phyloP scores from a whole-genome alignment of 2,329 filamentous ascomycete species.

The Apiospora phragmitis region DNA sequence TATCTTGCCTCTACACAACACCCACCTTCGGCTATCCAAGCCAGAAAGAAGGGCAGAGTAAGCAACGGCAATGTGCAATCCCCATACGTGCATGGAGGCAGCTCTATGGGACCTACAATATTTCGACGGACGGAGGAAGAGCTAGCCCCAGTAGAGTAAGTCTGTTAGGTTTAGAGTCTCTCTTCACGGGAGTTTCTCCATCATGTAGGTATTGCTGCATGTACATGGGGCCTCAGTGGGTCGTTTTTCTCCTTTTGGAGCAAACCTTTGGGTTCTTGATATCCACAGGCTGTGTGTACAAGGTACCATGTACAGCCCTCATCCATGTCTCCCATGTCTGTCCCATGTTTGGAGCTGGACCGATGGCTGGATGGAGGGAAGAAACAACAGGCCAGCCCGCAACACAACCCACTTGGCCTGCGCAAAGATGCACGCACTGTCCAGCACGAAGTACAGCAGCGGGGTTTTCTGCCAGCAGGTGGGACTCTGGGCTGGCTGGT shows the following conservation, averaged over 20 bases:
- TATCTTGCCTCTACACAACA: neutral
- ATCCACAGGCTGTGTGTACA: neutral
- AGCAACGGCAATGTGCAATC: neutral
- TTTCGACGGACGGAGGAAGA: neutral
- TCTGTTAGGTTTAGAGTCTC: neutral
- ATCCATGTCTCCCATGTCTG: slow-evolving; percentile 9
- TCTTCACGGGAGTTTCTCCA: slow-evolving; percentile 11
- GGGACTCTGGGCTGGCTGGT: neutral
- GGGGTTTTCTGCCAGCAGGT: neutral
- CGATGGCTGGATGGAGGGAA: slow-evolving; percentile 6
- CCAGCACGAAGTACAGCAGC: neutral
- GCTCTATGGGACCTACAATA: neutral
- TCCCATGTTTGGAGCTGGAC: slow-evolving; percentile 5
- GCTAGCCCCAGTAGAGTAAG: slow-evolving; percentile 6
- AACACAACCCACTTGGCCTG: slow-evolving; percentile 6
- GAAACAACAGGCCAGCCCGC: slow-evolving; percentile 8
- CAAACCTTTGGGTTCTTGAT: slow-evolving; percentile 8
- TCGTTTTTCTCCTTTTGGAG: slow-evolving; percentile 10
- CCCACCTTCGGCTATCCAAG: neutral
- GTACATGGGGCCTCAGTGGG: slow-evolving; percentile 5
- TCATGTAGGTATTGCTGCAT: neutral
- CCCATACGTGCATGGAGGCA: neutral
- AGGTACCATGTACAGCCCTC: neutral
- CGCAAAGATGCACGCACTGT: slow-evolving; percentile 1
- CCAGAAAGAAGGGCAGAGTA: neutral